Base-by-base conservation (phyloP, 208 protist genomes). In the Leishmania mexicana region DNA sequence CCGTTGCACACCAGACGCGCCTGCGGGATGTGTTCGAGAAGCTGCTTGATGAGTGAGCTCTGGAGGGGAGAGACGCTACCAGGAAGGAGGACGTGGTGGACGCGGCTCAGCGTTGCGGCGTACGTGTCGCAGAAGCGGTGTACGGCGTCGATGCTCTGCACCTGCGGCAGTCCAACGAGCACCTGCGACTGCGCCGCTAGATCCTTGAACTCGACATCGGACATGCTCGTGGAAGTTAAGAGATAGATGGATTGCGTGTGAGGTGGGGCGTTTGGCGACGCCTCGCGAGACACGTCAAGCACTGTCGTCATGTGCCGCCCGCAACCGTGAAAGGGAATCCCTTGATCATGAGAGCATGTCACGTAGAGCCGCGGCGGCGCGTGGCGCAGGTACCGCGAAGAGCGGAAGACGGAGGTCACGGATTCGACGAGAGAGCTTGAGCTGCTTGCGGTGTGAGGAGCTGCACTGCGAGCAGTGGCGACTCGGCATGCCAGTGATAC, bases 281-380 rank as follows among this genome's bases (percentile, higher is more conserved):
- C 58, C 24, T 68, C 74, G 35, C 79, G 70, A 65, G 77, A 81
- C 24, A 80, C 81, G 62, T 96, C 92, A 10, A 97, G 78, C 24
- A 97, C 83, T 35, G 80, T 85, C 40, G 94, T 95, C 75, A 75
- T 76, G 84, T 96, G 92, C 6, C 94, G 89, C 57, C 76, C 88
- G 8, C 71, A 67, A 60, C 84, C 65, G 24, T 58, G 45, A 1
- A 42, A 40, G 15, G 62, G 42, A 51, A 62, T 40, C 21, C 72
- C 45, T 24, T 72, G 51, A 28, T 90, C 81, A 35, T 60, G 81
- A 31, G 82, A 87, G 76, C 88, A 94, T 19, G 94, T 97, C 1
- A 95, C 72, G 84, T 97, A 97, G 17, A 93, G 45, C 24, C 81
- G 72, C 21, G 94, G 94, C 31, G 94, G 92, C 19, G 89, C 88